Percentiles rank a stretch among this genome's conserved stretches.
Conservation (phyloP, 257 asterid genomes). For the Solanum paucissectum region DNA sequence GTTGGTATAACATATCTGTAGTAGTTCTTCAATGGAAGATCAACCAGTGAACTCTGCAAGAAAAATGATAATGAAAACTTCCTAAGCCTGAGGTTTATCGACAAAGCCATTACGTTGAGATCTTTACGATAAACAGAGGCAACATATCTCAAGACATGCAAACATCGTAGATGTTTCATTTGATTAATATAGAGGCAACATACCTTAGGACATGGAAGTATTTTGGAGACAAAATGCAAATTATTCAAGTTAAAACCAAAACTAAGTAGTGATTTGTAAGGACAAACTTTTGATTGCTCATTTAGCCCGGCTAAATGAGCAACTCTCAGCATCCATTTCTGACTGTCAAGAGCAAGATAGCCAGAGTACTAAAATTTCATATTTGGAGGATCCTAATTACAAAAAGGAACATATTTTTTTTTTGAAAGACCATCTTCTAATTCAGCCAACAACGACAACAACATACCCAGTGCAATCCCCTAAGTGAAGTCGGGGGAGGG, state of each 20-base stretch:
- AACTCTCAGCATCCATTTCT: background rate
- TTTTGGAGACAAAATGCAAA: background rate
- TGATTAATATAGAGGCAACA: background rate
- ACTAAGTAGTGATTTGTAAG: background rate
- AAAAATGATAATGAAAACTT: constrained; percentile 7
- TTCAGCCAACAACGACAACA: background rate
- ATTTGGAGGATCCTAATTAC: background rate
- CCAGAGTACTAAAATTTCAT: background rate
- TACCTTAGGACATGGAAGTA: background rate
- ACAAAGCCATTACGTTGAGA: background rate
- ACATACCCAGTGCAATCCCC: background rate
- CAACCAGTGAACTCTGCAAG: constrained; percentile 87
- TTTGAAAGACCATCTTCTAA: background rate
- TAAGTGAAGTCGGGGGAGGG: background rate
- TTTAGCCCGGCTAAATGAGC: background rate
- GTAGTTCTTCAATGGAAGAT: constrained; percentile 97
- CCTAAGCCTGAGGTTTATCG: background rate
- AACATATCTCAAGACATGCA: background rate
- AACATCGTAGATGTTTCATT: background rate
- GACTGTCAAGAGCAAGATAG: background rate
- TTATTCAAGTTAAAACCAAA: background rate
- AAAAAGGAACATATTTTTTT: background rate
- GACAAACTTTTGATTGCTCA: background rate
- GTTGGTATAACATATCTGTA: constrained; percentile 97
- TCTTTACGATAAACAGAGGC: background rate